phyloP scores from a whole-genome alignment of 352 stramenopile species.

The Hyaloperonospora arabidopsidis region DNA sequence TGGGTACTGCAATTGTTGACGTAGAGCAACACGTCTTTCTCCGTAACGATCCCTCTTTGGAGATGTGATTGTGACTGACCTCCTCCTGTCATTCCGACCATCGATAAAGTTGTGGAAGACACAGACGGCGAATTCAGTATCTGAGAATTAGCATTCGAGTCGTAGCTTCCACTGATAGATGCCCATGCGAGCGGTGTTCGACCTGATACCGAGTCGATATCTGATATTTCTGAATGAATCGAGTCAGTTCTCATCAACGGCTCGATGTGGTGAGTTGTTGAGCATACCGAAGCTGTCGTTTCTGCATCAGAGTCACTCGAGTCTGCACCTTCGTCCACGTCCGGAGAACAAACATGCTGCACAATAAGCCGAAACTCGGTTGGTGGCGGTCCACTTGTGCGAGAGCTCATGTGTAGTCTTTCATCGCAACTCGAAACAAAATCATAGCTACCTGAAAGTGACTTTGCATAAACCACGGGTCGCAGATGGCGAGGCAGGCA shows the following conservation, averaged over 20 bases:
- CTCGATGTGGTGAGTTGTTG: slow-evolving; percentile 31
- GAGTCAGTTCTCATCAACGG: slow-evolving; percentile 45
- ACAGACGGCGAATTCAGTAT: slow-evolving; percentile 19
- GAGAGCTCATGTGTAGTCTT: slow-evolving; percentile 3
- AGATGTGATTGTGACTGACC: slow-evolving; percentile 15
- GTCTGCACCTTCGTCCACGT: slow-evolving; percentile 15
- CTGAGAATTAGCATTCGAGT: slow-evolving; percentile 25
- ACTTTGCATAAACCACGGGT: slow-evolving; percentile 41
- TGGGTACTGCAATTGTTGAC: slow-evolving; percentile 17
- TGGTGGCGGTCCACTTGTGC: slow-evolving; percentile 4
- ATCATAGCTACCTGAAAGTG: slow-evolving; percentile 22
- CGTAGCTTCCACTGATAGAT: slow-evolving; percentile 31
- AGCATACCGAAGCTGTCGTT: slow-evolving; percentile 31
- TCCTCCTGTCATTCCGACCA: slow-evolving; percentile 17
- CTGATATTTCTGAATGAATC: slow-evolving; percentile 65
- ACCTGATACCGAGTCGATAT: slow-evolving; percentile 48
- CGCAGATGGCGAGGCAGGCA: slow-evolving; percentile 50
- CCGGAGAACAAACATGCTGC: slow-evolving; percentile 15
- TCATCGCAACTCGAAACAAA: slow-evolving; percentile 12
- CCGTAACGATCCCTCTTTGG: slow-evolving; percentile 31
- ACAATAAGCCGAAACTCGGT: slow-evolving; percentile 27
- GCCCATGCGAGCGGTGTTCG: slow-evolving; percentile 30
- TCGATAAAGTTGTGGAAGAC: slow-evolving; percentile 29
- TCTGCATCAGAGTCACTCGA: slow-evolving; percentile 35
- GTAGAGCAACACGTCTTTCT: slow-evolving; percentile 54